Evolutionary conservation across 192 early-diverging fungal genomes (phyloP).

Genomic region (Rhizoclosmatium globosum): DNA sequence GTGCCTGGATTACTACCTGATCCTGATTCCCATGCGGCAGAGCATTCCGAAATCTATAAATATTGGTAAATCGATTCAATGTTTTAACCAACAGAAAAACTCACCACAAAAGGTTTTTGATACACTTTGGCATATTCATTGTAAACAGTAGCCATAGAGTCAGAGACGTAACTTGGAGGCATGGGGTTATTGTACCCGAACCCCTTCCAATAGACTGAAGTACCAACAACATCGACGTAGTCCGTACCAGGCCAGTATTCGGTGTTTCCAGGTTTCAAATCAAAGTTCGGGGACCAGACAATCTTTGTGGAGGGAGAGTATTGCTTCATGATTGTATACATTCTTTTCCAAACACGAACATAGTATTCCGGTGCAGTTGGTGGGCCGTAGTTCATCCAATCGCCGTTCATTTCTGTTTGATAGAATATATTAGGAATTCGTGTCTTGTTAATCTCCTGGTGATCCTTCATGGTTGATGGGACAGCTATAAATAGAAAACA

Average conservation of each 20-base stretch:
- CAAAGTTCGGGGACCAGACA: conserved; percentile 32
- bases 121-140: conserved; percentile 8
- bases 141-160: neutral
- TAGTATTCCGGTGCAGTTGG: neutral
- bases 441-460: too few species aligned
- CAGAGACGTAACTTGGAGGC: neutral
- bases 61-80: neutral
- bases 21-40: conserved; percentile 33
- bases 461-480: too few species aligned
- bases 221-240: conserved; percentile 31
- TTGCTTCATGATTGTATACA: conserved; percentile 28
- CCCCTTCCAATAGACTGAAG: conserved; percentile 30
- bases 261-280: conserved; percentile 16
- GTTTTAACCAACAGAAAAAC: neutral
- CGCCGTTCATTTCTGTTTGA: conserved; percentile 30
- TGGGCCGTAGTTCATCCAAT: conserved; percentile 26
- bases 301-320: neutral
- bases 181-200: conserved; percentile 11
- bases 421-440: too few species aligned
- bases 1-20: too few species aligned
- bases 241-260: conserved; percentile 18
- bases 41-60: conserved; percentile 27
- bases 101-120: conserved; percentile 17
- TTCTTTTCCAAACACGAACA: conserved; percentile 19
- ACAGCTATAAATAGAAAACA: too few species aligned